A percentile compares a stretch with the other conserved stretches of the same genome.
phyloP scores from a whole-genome alignment of 73 alveolate genomes.

The Stentor coeruleus region DNA sequence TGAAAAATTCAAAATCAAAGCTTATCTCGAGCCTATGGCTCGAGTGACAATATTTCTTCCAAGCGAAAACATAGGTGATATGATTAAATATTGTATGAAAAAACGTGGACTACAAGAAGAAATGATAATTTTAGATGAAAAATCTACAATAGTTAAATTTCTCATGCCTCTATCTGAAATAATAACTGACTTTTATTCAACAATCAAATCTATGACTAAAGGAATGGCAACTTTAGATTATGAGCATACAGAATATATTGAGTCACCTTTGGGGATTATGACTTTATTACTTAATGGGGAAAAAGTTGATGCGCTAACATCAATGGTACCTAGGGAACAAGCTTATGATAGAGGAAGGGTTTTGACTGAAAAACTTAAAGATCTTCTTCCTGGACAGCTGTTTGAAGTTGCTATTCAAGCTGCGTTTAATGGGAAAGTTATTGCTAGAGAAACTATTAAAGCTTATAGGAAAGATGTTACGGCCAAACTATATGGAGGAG shows the following conservation, averaged over 20 bases:
- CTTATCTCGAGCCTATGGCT: conserved; percentile 57
- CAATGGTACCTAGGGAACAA: conserved; percentile 60
- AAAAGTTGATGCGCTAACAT: conserved; percentile 81
- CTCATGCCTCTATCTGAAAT: conserved; percentile 69
- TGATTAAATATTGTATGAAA: conserved; percentile 50
- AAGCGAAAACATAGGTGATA: conserved; percentile 49
- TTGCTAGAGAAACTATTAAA: conserved; percentile 70
- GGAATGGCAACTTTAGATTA: conserved; percentile 88
- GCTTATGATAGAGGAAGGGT: conserved; percentile 63
- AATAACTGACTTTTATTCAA: conserved; percentile 79
- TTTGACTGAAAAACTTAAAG: conserved; percentile 53
- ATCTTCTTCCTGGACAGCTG: conserved; percentile 62
- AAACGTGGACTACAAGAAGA: conserved; percentile 54
- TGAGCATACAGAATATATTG: conserved; percentile 67
- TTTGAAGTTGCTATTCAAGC: conserved; percentile 79
- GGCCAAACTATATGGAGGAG: conserved; percentile 92
- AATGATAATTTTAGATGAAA: conserved; percentile 17
- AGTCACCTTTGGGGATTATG: conserved; percentile 56
- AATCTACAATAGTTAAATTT: conserved; percentile 32
- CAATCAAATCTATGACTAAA: conserved; percentile 51
- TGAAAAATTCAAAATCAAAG: conserved; percentile 9
- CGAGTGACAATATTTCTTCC: conserved; percentile 80
- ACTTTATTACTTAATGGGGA: conserved; percentile 70
- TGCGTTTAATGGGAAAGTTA: conserved; percentile 79
- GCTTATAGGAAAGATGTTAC: conserved; percentile 49